phyloP scores from a whole-genome alignment of 169 alveolate species.

The Plasmodium sp. region DNA sequence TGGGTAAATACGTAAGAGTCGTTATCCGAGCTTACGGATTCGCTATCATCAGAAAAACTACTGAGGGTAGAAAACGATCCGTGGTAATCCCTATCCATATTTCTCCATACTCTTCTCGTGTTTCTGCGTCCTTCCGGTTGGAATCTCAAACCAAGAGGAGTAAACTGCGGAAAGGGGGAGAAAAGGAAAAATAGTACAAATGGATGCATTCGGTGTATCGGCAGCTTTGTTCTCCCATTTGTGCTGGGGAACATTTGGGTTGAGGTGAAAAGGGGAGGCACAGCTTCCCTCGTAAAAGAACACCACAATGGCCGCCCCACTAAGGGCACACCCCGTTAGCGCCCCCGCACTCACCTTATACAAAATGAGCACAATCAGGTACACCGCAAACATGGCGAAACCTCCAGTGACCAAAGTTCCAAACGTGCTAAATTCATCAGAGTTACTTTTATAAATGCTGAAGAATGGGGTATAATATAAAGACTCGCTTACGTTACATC shows the following conservation, averaged over 20 bases:
- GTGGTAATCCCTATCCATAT: neutral
- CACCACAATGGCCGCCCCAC: too few species aligned
- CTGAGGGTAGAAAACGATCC: neutral
- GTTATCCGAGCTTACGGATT: neutral
- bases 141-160: neutral
- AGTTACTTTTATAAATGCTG: neutral
- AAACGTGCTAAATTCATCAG: neutral
- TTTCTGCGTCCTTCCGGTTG: neutral
- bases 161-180: neutral
- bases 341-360: neutral
- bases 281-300: neutral
- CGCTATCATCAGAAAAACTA: neutral
- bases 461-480: neutral
- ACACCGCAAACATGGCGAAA: neutral
- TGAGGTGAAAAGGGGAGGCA: too few species aligned
- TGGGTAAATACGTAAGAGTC: neutral
- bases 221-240: too few species aligned
- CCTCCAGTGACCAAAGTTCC: neutral
- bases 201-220: too few species aligned
- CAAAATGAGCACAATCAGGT: neutral
- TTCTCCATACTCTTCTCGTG: neutral
- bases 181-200: neutral
- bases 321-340: neutral
- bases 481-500: neutral
- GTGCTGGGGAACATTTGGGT: too few species aligned